Base-by-base conservation (phyloP, 495 filamentous ascomycete genomes). In the Penicillium paradoxum region DNA sequence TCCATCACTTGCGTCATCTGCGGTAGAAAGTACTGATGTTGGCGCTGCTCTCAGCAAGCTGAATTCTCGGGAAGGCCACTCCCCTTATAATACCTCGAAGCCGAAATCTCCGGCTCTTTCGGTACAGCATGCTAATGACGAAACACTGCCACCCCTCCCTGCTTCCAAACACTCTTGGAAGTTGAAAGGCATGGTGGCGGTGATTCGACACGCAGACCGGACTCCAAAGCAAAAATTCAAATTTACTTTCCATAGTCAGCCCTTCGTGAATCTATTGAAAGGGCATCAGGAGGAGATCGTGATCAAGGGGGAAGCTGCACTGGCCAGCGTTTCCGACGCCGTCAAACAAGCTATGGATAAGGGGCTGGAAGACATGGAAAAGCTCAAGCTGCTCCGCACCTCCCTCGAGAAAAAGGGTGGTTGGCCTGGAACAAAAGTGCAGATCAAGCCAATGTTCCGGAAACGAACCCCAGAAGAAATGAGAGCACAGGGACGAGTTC, bases 181-280 rank as follows among this genome's bases (percentile, higher is more conserved):
- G 66, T 71, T 98, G 54, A 98, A 97, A 67, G 93, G 93, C n/a
- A 90, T 97, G 77, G 93, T 98, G 6, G 90, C 92, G 17, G 95
- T 97, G 10, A 86, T 98, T 44, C 82, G 93, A 21, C 93, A 98
- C 66, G 93, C 95, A 3, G 93, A 98, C 71, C 86, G 93, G 34
- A 98, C 93, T 10, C 93, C 93, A 6, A 98, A 98, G 68, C 93
- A 98, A 59, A 98, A 98, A 63, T 96, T 95, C 74, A 98, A 98
- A 62, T 97, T 97, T 65, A 98, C 93, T 0, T 98, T 98, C 61
- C 95, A 97, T 68, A 95, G 88, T 7, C 88, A 91, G 56, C 95
- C 95, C 5, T 98, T 98, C 63, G 89, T 97, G 42, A 88, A 96
- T 52, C 77, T 98, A 6, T 78, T 98, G 37, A 91, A 88, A 64